These are phyloP conservation scores for Vaccinium macrocarpon DNA, from an alignment of 148 eudicot genomes.

Conservation along the genomic window DNA sequence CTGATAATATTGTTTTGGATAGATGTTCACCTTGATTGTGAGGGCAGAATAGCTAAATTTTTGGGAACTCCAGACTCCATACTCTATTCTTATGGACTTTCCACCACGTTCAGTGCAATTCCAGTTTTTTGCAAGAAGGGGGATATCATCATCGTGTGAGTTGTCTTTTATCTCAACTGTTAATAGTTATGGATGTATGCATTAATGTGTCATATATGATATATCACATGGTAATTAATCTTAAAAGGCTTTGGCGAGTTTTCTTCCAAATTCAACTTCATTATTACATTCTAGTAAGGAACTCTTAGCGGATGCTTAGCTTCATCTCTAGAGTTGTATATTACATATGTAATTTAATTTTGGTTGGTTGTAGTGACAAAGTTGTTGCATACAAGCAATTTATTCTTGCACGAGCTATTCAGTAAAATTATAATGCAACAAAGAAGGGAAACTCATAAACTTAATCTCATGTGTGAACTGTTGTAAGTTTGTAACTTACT, in stretches of 20 bases:
- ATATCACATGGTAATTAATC: not conserved
- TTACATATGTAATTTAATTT: constrained; percentile 10
- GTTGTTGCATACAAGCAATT: not conserved
- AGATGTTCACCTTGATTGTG: constrained; percentile 99
- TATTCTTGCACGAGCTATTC: not conserved
- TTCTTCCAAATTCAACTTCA: not conserved
- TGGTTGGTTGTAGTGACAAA: not conserved
- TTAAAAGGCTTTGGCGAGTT: not conserved
- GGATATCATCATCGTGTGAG: constrained; percentile 87
- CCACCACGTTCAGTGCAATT: constrained; percentile 91
- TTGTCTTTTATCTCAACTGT: constrained; percentile 22
- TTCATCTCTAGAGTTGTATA: not conserved
- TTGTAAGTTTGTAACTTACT: not conserved
- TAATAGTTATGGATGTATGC: not conserved
- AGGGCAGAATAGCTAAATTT: constrained; percentile 84
- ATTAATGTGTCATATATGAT: not conserved
- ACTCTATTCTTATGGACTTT: constrained; percentile 91
- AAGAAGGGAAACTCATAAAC: not conserved
- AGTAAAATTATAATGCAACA: not conserved
- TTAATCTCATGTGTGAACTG: not conserved
- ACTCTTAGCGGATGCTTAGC: not conserved
- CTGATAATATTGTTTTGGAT: constrained; percentile 15
- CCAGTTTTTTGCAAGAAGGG: constrained; percentile 98
- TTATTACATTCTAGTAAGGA: not conserved
- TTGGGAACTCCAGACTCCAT: constrained; percentile 95